Base-by-base conservation (phyloP, 441 rosid genomes). In the Adansonia rubrostipa region DNA sequence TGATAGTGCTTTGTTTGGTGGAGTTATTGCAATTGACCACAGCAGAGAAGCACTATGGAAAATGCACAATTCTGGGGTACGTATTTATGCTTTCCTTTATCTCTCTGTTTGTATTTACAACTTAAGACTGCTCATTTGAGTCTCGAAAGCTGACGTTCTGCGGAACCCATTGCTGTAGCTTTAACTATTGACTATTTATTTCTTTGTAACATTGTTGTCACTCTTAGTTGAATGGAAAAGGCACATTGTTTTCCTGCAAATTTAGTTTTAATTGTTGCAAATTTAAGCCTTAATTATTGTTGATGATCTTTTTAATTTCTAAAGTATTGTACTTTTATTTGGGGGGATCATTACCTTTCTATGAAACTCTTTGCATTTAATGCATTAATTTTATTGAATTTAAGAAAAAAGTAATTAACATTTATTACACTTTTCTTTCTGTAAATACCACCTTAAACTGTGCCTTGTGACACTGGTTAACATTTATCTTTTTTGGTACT, bases 11-110 rank as follows among this genome's bases (percentile, higher is more conserved):
- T 22, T 95, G 70, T 66, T 80, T 57, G 89, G 92, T 70, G 98
- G 94, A 10, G 51, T 78, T 6, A 65, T 71, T 62, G 80, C 82
- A 13, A 77, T 92, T 77, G 92, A 90, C 69, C 57, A 76, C 78
- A 80, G 98, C 71, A 84, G 92, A 81, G 97, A 92, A 65, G 84
- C 91, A 40, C 74, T 93, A 24, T 95, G 98, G 97, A 89, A 85
- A 78, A 84, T 75, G 89, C 90, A 79, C 42, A 91, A 91, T 79
- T 84, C 93, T 40, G 92, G 95, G 89, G 95, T 91, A 86, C 71
- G 89, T 71, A 9, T 65, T 72, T 1, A 19, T 54, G n/a, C 36
- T 64, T 75, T 47, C 14, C 17, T 11, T 58, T 56, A 28, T 54
- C 33, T 56, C 9, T 56, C 4, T 10, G 15, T 22, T 6, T 60